Percentiles rank a stretch among this genome's conserved stretches.
Conservation (phyloP, 2,329 filamentous ascomycete species). For the Fusarium redolens region DNA sequence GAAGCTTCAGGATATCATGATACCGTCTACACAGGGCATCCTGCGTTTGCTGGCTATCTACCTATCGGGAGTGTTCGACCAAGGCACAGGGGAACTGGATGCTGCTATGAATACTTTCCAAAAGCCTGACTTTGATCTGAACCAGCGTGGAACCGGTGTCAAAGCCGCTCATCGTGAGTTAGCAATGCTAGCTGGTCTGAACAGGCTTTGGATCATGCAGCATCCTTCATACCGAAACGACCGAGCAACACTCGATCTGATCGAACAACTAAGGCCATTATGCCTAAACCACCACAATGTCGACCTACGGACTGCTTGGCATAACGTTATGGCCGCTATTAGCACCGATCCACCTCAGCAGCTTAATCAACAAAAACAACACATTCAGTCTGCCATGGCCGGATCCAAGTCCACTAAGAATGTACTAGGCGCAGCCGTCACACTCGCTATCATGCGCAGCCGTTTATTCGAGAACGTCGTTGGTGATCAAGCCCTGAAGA, state of each 20-base stretch:
- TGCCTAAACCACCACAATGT: slow-evolving; percentile 77
- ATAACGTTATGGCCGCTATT: slow-evolving; percentile 78
- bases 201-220: slow-evolving; percentile 78
- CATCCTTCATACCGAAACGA: slow-evolving; percentile 68
- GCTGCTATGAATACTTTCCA: slow-evolving; percentile 75
- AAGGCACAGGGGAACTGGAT: slow-evolving; percentile 80
- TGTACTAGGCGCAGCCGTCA: slow-evolving; percentile 82
- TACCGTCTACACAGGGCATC: slow-evolving; percentile 55
- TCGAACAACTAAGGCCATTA: slow-evolving; percentile 74
- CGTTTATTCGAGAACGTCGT: slow-evolving; percentile 85
- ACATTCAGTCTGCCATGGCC: slow-evolving; percentile 78
- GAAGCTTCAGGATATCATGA: slow-evolving; percentile 60
- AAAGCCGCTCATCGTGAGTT: slow-evolving; percentile 71
- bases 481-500: slow-evolving; percentile 83
- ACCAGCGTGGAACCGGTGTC: slow-evolving; percentile 52
- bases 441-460: slow-evolving; percentile 85
- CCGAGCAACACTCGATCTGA: slow-evolving; percentile 66
- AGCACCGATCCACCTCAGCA: slow-evolving; percentile 70
- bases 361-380: slow-evolving; percentile 81
- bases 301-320: slow-evolving; percentile 82
- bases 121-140: slow-evolving; percentile 64
- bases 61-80: slow-evolving; percentile 78
- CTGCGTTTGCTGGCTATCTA: slow-evolving; percentile 70
- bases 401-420: slow-evolving; percentile 78
- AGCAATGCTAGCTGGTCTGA: slow-evolving; percentile 73